Evolutionary conservation across 208 protist species (phyloP).

Genomic region (Leishmania martiniquensis): DNA sequence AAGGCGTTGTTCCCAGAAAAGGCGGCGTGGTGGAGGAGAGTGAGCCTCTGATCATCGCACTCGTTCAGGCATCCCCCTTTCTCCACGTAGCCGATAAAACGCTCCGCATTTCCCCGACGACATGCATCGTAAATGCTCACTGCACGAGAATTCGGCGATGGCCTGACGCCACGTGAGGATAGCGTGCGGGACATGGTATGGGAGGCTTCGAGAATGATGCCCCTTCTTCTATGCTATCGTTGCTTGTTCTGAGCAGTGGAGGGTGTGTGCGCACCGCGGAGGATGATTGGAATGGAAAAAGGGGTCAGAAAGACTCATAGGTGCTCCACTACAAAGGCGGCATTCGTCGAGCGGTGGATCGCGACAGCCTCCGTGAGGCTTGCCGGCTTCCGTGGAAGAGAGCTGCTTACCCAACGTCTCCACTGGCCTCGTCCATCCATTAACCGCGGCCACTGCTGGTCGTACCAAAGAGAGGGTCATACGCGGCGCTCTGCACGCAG

Average conservation of each 20-base stretch:
- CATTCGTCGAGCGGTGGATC: background rate
- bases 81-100: slow-evolving; percentile 59
- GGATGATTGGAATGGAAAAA: background rate
- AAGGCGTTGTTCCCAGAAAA: slow-evolving; percentile 62
- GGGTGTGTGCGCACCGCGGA: background rate
- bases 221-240: too few species aligned
- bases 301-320: background rate
- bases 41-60: slow-evolving; percentile 73
- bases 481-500: background rate
- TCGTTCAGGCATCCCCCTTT: slow-evolving; percentile 84
- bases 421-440: background rate
- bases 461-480: background rate
- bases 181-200: background rate
- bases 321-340: background rate
- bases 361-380: background rate
- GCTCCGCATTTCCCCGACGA: slow-evolving; percentile 42
- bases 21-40: slow-evolving; percentile 82
- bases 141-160: slow-evolving; percentile 7
- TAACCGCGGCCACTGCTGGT: background rate
- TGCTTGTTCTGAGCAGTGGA: background rate
- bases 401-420: background rate
- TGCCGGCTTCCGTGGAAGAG: background rate
- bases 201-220: too few species aligned
- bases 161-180: background rate
- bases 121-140: slow-evolving; percentile 86